Evolutionary conservation across 1,284 basidiomycete species (phyloP).

Genomic region (Fomitopsis schrenkii): DNA sequence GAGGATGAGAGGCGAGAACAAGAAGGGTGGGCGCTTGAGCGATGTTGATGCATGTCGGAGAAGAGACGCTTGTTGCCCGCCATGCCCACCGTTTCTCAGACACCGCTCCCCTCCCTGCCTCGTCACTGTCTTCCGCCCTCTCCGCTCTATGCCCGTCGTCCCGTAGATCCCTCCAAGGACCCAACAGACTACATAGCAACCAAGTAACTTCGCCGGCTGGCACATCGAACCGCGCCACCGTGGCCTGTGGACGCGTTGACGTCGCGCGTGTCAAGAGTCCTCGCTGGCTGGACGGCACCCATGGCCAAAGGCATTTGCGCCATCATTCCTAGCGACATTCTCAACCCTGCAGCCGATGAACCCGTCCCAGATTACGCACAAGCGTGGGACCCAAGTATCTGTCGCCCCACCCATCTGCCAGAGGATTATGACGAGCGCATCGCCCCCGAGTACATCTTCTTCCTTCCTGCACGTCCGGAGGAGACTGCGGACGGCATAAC

Average conservation of each 20-base stretch:
- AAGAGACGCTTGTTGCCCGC: not conserved
- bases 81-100: not conserved
- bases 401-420: slow-evolving; percentile 4
- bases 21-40: not conserved
- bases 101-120: not conserved
- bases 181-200: not conserved
- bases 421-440: slow-evolving; percentile 6
- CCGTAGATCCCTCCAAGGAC: not conserved
- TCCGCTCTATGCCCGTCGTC: not conserved
- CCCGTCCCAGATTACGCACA: slow-evolving; percentile 3
- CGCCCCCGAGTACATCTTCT: slow-evolving; percentile 5
- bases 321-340: not conserved
- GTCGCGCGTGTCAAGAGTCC: not conserved
- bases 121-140: not conserved
- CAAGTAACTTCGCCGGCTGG: not conserved
- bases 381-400: not conserved
- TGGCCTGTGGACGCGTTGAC: not conserved
- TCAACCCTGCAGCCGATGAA: slow-evolving; percentile 1
- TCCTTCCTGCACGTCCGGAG: not conserved
- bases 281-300: not conserved
- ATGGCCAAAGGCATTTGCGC: slow-evolving; percentile 1
- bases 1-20: not conserved
- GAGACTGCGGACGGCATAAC: not conserved
- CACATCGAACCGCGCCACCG: not conserved
- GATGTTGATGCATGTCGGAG: slow-evolving; percentile 1